Conservation (phyloP, 2,329 filamentous ascomycete genomes). For the Tolypocladium nubicola region DNA sequence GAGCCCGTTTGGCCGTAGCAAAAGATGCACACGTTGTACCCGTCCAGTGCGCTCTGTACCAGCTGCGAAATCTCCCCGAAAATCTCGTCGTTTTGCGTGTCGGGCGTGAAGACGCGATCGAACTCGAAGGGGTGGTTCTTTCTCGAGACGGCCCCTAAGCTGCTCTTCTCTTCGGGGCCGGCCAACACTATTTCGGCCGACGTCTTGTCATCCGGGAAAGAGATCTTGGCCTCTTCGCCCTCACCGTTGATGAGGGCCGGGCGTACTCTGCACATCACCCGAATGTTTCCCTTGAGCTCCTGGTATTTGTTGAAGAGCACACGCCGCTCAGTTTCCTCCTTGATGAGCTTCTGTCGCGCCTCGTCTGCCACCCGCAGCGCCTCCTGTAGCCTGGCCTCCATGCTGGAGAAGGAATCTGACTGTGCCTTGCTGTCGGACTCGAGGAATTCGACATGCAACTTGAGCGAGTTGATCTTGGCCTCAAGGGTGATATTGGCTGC, state of each 20-base stretch:
- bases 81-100: constrained; percentile 69
- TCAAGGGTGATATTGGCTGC: constrained; percentile 59
- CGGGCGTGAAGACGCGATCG: constrained; percentile 80
- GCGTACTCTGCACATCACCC: constrained; percentile 93
- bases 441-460: constrained; percentile 77
- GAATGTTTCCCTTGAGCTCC: constrained; percentile 95
- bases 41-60: constrained; percentile 90
- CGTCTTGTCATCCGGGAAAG: constrained; percentile 74
- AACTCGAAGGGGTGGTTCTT: constrained; percentile 84
- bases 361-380: constrained; percentile 59
- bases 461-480: constrained; percentile 62
- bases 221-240: constrained; percentile 60
- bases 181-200: constrained; percentile 78
- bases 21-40: constrained; percentile 98
- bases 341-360: constrained; percentile 72
- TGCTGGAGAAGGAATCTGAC: constrained; percentile 71
- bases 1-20: constrained; percentile 97
- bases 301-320: constrained; percentile 97
- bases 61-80: constrained; percentile 96
- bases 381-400: constrained; percentile 71
- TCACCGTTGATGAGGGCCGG: constrained; percentile 53
- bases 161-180: constrained; percentile 75
- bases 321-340: constrained; percentile 80
- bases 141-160: constrained; percentile 61
- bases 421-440: constrained; percentile 86